Conservation (phyloP, 371 early-diverging fungal genomes). For the Mortierella sp. region DNA sequence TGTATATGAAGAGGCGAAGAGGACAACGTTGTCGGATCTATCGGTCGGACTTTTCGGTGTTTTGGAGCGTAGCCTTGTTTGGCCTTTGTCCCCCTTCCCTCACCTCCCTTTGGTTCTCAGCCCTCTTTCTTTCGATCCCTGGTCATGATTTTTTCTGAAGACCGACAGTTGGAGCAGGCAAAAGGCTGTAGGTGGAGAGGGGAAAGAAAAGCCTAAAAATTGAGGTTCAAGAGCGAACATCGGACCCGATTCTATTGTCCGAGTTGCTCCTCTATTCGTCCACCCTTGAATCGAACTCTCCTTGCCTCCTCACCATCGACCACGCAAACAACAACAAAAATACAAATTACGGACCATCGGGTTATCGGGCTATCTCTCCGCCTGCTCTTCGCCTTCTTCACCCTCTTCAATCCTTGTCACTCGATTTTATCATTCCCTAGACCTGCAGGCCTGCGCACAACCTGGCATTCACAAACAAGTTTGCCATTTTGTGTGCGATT, state of each 20-base stretch:
- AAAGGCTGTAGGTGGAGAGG: not conserved
- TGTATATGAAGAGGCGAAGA: not conserved
- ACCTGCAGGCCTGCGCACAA: too few relatives aligned
- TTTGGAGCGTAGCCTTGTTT: not conserved
- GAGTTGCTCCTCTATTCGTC: slow-evolving; percentile 4
- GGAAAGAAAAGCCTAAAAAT: not conserved
- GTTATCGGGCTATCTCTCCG: too few relatives aligned
- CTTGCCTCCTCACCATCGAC: not conserved
- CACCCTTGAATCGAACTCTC: not conserved
- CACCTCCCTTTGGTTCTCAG: not conserved
- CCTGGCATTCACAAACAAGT: too few relatives aligned
- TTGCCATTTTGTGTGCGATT: too few relatives aligned
- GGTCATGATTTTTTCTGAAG: not conserved
- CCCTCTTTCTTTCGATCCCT: not conserved
- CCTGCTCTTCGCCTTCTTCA: too few relatives aligned
- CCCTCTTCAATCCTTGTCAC: too few relatives aligned
- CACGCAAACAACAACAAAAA: too few relatives aligned
- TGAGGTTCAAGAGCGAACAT: not conserved
- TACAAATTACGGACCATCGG: too few relatives aligned
- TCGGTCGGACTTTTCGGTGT: not conserved
- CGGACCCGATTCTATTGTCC: not conserved
- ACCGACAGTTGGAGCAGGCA: not conserved
- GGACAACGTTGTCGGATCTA: not conserved
- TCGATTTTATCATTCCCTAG: too few relatives aligned
- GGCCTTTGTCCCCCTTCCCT: not conserved